A percentile compares a stretch with the other conserved stretches of the same genome.
Evolutionary conservation across 441 rosid species (phyloP).

Genomic region (Pelargonium fulgidum): DNA sequence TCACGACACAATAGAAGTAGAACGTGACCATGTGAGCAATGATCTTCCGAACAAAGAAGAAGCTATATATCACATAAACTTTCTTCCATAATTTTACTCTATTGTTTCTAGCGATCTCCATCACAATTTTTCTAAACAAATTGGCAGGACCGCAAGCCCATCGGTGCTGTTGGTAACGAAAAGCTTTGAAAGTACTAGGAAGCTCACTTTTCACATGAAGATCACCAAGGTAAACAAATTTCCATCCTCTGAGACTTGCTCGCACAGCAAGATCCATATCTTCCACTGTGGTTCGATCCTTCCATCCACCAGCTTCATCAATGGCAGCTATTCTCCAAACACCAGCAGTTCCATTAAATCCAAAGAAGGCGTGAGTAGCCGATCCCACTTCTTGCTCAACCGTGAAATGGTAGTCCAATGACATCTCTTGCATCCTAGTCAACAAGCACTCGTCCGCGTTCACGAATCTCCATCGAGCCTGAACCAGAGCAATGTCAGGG

Average conservation of each 20-base stretch:
- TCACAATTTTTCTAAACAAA: slow-evolving; percentile 71
- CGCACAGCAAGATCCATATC: too few relatives aligned
- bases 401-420: slow-evolving; percentile 86
- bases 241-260: too few relatives aligned
- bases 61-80: slow-evolving; percentile 77
- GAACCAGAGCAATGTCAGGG: slow-evolving; percentile 75
- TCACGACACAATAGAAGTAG: slow-evolving; percentile 61
- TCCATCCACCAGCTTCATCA: slow-evolving; percentile 97
- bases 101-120: slow-evolving; percentile 58
- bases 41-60: slow-evolving; percentile 76
- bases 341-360: slow-evolving; percentile 96
- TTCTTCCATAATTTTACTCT: slow-evolving; percentile 79
- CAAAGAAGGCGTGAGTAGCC: slow-evolving; percentile 87
- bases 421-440: slow-evolving; percentile 99
- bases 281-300: slow-evolving; percentile 15
- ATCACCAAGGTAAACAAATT: slow-evolving; percentile 44
- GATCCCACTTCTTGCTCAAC: slow-evolving; percentile 99
- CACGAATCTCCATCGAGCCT: slow-evolving; percentile 92
- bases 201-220: slow-evolving; percentile 76
- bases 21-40: slow-evolving; percentile 81
- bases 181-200: slow-evolving; percentile 84
- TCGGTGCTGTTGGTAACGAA: slow-evolving; percentile 75
- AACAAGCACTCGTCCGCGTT: slow-evolving; percentile 79
- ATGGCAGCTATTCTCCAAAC: slow-evolving; percentile 83
- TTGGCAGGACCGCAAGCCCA: slow-evolving; percentile 99